A percentile compares a stretch with the other conserved stretches of the same genome.
Evolutionary conservation across 2,329 filamentous ascomycete genomes (phyloP).

Genomic region (Cercospora brassicicola): DNA sequence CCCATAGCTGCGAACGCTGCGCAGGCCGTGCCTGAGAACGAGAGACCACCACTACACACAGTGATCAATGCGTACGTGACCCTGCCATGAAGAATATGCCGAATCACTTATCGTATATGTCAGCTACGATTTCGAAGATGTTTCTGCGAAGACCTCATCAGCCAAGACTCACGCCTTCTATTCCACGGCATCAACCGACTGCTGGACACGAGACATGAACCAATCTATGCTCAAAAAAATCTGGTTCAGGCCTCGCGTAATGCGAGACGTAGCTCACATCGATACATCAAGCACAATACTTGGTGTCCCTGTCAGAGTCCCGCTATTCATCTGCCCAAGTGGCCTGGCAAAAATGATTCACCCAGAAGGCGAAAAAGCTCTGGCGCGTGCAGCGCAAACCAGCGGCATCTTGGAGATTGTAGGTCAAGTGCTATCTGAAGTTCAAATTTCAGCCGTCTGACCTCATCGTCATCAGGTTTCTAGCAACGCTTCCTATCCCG

Average conservation of each 20-base stretch:
- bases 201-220: constrained; percentile 29
- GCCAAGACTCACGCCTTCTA: constrained; percentile 32
- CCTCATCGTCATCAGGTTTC: constrained; percentile 24
- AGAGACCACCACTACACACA: constrained; percentile 48
- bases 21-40: constrained; percentile 26
- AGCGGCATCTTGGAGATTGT: constrained; percentile 32
- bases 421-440: not conserved
- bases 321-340: constrained; percentile 41
- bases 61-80: constrained; percentile 42
- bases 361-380: constrained; percentile 39
- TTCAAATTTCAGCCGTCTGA: not conserved
- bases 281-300: constrained; percentile 31
- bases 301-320: constrained; percentile 30
- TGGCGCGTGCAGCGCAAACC: constrained; percentile 33
- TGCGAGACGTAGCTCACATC: constrained; percentile 28
- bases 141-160: constrained; percentile 22
- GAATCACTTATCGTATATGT: not conserved
- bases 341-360: constrained; percentile 40
- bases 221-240: constrained; percentile 25
- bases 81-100: not conserved
- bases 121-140: constrained; percentile 30
- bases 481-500: constrained; percentile 36
- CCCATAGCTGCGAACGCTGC: constrained; percentile 17
- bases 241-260: constrained; percentile 31
- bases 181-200: constrained; percentile 30